Conservation (phyloP, 805 yeast species). For the Candida multigemmis region DNA sequence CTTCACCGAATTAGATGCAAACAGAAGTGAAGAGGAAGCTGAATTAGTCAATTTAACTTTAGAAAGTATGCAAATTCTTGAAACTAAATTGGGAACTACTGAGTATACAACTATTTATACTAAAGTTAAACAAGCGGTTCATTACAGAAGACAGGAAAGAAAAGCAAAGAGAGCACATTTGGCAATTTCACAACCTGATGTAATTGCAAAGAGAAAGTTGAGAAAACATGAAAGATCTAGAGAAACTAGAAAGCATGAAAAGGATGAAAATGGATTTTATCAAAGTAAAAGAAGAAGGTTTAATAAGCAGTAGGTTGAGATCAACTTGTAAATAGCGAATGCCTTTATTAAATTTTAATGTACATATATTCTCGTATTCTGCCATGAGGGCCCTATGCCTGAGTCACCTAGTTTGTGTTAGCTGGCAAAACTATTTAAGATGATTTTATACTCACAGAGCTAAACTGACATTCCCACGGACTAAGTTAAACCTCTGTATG, state of each 20-base stretch:
- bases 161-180: slow-evolving; percentile 66
- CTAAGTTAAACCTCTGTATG: too few relatives aligned
- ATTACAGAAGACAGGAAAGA: slow-evolving; percentile 64
- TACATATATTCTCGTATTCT: too few relatives aligned
- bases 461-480: too few relatives aligned
- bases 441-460: too few relatives aligned
- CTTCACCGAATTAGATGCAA: slow-evolving; percentile 37
- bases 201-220: slow-evolving; percentile 69
- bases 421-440: too few relatives aligned
- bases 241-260: slow-evolving; percentile 67
- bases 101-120: slow-evolving; percentile 55
- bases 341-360: not conserved
- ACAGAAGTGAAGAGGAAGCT: slow-evolving; percentile 31
- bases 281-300: slow-evolving; percentile 48
- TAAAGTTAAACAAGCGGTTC: slow-evolving; percentile 52
- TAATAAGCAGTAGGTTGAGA: too few relatives aligned
- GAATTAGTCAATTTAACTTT: slow-evolving; percentile 45
- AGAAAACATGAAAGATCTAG: slow-evolving; percentile 68
- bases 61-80: slow-evolving; percentile 63
- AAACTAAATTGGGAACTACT: slow-evolving; percentile 61
- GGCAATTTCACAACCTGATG: slow-evolving; percentile 71
- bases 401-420: too few relatives aligned
- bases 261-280: slow-evolving; percentile 71
- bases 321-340: not conserved
- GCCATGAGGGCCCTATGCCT: too few relatives aligned